Conservation (phyloP, 192 early-diverging fungal genomes). For the Podila clonocystis region DNA sequence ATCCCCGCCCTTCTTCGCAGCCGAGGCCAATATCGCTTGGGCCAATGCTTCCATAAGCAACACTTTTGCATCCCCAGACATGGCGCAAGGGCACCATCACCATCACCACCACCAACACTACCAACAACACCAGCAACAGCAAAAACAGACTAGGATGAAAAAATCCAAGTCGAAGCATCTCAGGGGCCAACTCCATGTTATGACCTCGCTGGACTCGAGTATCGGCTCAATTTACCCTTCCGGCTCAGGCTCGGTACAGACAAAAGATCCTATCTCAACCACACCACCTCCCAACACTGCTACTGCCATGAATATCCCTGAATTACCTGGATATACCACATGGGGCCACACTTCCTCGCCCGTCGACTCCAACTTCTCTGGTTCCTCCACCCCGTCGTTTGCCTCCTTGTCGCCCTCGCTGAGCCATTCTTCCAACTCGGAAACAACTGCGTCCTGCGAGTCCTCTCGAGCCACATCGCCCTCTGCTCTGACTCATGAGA, state of each 20-base stretch:
- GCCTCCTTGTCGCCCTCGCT: conserved; percentile 26
- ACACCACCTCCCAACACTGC: background rate
- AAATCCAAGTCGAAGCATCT: background rate
- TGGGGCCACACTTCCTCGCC: conserved; percentile 14
- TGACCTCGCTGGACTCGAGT: conserved; percentile 22
- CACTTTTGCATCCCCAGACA: background rate
- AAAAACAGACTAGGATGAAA: background rate
- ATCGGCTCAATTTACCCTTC: conserved; percentile 14
- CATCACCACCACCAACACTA: background rate
- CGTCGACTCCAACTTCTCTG: conserved; percentile 33
- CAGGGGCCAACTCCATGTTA: conserved; percentile 19
- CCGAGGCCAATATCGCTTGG: conserved; percentile 20
- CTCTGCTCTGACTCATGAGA: conserved; percentile 5
- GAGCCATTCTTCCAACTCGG: conserved; percentile 14
- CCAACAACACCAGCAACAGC: conserved; percentile 7
- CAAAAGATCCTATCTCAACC: background rate
- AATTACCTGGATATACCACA: background rate
- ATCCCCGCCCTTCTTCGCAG: conserved; percentile 5
- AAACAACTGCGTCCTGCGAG: conserved; percentile 11
- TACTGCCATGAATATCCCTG: background rate
- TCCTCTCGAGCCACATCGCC: conserved; percentile 42
- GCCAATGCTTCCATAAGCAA: conserved; percentile 1
- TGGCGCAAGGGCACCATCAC: background rate
- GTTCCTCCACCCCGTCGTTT: conserved; percentile 34
- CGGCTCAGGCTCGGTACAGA: background rate